Base-by-base conservation (phyloP, 371 early-diverging fungal genomes). In the Mucor indicus region DNA sequence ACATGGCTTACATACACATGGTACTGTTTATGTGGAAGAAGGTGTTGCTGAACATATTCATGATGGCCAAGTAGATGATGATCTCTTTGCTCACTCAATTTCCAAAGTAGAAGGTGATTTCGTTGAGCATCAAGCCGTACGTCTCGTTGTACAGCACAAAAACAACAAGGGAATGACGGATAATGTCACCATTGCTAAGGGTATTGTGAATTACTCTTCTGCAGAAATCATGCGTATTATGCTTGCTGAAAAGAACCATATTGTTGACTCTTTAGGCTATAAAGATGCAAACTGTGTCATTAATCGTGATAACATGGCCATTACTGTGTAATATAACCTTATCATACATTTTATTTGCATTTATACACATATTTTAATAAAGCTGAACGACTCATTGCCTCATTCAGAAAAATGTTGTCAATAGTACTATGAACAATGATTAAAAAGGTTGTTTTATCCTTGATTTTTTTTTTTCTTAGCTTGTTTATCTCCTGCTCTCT, bases 121-220 rank as follows among this genome's bases (percentile, higher is more conserved):
- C 69, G 79, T 80, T 19, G 86, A 93, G 1, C 81, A 91, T 53
- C 95, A 96, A 67, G 83, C 88, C 9, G 93, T 95, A 8, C 77
- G 81, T 5, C 67, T 96, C 11, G 85, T 86, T 3, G 69, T 71
- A 10, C 64, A 74, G 32, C 58, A 68, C 21, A 57, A 55, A 8
- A 44, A 65, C 24, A 42, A 59, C 12, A 47, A 67, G 15, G 72
- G 53, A 12, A 50, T 43, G 16, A 44, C 47, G 11, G 77, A 68
- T 10, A 54, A 61, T 8, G 81, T 89, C 16, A 89, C 86, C 50
- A 69, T 96, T 22, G 97, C 91, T 25, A 86, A 89, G 46, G 97
- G 97, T 1, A 64, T 95, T 30, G 92, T 86, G 41, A 96, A 92
- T 67, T 96, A 95, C 64, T 81, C 86, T 0, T 77, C 87, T 23